phyloP scores from a whole-genome alignment of 116 monocot genomes.

The Phalaenopsis hybrid region DNA sequence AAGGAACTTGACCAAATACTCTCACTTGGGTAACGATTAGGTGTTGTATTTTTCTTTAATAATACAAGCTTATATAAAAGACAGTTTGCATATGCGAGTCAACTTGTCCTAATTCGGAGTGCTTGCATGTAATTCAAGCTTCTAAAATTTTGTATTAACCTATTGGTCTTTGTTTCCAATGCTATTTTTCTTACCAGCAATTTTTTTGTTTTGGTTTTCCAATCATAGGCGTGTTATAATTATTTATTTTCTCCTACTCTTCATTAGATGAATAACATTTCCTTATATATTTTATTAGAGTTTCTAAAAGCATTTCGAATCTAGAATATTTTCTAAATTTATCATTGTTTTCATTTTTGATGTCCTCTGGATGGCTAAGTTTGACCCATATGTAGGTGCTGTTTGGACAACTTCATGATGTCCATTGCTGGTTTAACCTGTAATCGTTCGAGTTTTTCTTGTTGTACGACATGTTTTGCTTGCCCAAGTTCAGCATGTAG shows the following conservation, averaged over 20 bases:
- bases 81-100: neutral
- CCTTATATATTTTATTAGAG: neutral
- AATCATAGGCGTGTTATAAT: neutral
- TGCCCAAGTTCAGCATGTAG: conserved; percentile 1
- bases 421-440: conserved; percentile 43
- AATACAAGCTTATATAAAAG: neutral
- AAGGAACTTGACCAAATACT: neutral
- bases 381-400: neutral
- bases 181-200: neutral
- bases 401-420: conserved; percentile 28
- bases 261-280: neutral
- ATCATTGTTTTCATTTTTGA: neutral
- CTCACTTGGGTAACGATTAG: neutral
- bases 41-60: neutral
- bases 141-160: neutral
- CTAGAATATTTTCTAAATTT: neutral
- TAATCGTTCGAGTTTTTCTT: conserved; percentile 23
- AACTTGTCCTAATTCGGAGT: neutral
- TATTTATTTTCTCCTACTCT: neutral
- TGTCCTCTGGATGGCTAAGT: neutral
- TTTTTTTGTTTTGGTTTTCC: neutral
- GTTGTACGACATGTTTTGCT: conserved; percentile 4
- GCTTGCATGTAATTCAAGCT: neutral
- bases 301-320: neutral
- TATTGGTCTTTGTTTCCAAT: neutral